Base-by-base conservation (phyloP, 805 yeast genomes). In the Spathaspora sp. region DNA sequence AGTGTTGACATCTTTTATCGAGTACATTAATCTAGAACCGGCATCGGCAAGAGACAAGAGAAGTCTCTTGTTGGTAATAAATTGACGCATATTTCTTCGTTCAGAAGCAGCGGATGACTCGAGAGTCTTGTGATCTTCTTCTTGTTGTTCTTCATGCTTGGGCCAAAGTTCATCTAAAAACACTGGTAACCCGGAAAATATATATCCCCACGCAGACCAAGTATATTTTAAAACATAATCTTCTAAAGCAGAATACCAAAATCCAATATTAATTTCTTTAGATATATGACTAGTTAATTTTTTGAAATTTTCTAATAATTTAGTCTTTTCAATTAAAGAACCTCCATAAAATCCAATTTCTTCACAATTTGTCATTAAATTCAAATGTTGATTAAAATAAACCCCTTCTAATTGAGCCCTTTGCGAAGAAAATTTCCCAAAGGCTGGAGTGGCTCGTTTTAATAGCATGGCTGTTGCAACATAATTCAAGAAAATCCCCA, bases 281-380 rank as follows among this genome's bases (percentile, higher is more conserved):
- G 76, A 67, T 51, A 82, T 70, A 55, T 85, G 89, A 28, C 69
- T 66, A 58, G 75, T 67, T 57, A 92, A 76, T 40, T 74, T 75
- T 17, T 73, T 65, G 64, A 86, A 91, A 16, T 87, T 77, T 42
- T 75, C 76, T 35, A 68, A 70, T 48, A 91, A 81, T 60, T 87
- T 87, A 8, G 69, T 61, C 61, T 85, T 86, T 67, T 92, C 97
- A 53, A 91, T 80, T 11, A 76, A 73, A 0, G 93, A 85, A 18
- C 98, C 98, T 63, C 91, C 91, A 66, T 91, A 92, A 63, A 92
- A 92, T 0, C 97, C 96, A 60, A 92, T 90, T 65, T 92, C 97
- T 70, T 92, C 98, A 62, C 91, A 86, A 62, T 92, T 92, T 52
- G 86, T 86, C 62, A 90, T 90, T 65, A 92, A 77, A 62, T 89